Evolutionary conservation across 2,329 filamentous ascomycete species (phyloP), one percentile per base, ranked within the genome.

Genomic region (Hypoxylon sp.): DNA sequence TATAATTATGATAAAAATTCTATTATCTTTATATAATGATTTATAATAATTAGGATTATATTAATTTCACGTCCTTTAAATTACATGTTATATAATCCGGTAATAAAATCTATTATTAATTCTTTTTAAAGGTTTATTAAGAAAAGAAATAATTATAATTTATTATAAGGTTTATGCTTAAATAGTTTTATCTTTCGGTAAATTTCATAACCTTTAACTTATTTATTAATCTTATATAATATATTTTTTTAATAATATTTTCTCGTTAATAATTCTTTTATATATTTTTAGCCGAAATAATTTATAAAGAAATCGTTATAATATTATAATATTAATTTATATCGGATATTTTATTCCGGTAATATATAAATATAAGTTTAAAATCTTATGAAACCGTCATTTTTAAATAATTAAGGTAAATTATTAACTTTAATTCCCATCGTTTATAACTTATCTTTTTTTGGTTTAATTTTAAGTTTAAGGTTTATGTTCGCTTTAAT

Each of bases 231-330:
- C 10, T 48, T 25, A 25, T 25, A 48, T 2, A n/a, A 48, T 48
- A 48, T 27, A 25, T 46, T 48, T 25, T 48, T 48, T 48, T 48
- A 48, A 48, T 22, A 48, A 11, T 48, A 48, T 20, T 46, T 48
- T 48, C 27, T 25, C 25, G 27, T 25, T 17, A 4, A n/a, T n/a
- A n/a, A n/a, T n/a, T n/a, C n/a, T n/a, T n/a, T n/a, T n/a, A n/a
- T n/a, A n/a, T n/a, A n/a, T 17, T 17, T 42, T 5, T 14, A 6
- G 8, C 8, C 17, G 17, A 42, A 42, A 8, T 42, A 17, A 4
- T 7, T 42, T 17, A 17, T 7, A 6, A 42, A 17, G 17, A 8
- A 8, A 17, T 42, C 17, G 17, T 42, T 17, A 17, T 42, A 42
- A 42, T 42, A 17, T 42, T 42, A 44, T 20, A 44, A 20, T 44